Evolutionary conservation across 371 early-diverging fungal genomes (phyloP), one percentile per base, ranked within the genome.

Genomic region (Mucor piriformis): DNA sequence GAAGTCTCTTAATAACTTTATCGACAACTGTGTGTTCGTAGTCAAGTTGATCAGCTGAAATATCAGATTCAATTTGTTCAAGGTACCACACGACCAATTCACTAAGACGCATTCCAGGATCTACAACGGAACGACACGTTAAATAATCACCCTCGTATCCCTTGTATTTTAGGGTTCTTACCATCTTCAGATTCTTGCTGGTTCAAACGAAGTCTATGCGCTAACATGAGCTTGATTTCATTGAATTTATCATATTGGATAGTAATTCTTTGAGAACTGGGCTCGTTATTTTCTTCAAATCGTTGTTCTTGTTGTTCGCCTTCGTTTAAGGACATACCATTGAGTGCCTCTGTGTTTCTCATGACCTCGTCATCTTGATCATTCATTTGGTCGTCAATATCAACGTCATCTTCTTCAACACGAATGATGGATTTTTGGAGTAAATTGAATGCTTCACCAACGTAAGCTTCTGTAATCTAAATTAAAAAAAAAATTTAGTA

Each of bases 351-450:
- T 40, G 65, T 64, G 27, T 74, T 74, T 7, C 70, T 64, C 48
- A 68, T 68, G 7, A 77, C 60, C 20, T 64, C 70, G 27, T 64
- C 66, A 37, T 53, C 66, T 18, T 67, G 80, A 12, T 84, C 88
- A 29, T 66, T 52, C 53, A 61, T 21, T 3, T 42, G 33, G 27
- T 84, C 88, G 6, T 83, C 83, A 42, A 95, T 74, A 8, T 89
- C 87, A 32, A 97, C 80, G 63, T 93, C 92, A 32, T 95, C 98
- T 65, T 89, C 88, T 68, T 96, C 91, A 15, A 99, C 88, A 21
- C 92, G 92, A 54, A 99, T 88, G 54, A 99, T 95, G 1, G 96
- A 95, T 27, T 92, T 91, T 34, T 90, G 89, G 48, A 99, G 74
- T 42, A 99, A 85, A 40, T 90, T 82, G 57, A 86, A 90, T 4